Conservation (phyloP, 805 yeast genomes). For the Ogataea ganodermae region DNA sequence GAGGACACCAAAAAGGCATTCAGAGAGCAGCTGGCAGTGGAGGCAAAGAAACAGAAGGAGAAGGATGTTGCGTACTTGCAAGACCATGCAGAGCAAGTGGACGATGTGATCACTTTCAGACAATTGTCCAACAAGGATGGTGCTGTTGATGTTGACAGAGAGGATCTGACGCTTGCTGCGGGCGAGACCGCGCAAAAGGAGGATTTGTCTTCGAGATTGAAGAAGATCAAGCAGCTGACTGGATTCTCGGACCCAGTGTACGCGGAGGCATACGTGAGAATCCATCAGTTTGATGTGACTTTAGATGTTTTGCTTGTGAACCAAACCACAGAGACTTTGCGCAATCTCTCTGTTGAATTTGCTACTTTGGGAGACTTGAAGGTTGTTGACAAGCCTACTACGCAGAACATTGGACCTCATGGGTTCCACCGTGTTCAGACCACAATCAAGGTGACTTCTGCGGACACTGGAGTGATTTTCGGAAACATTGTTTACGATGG, state of each 20-base stretch:
- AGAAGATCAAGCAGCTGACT: slow-evolving; percentile 89
- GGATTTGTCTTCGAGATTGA: slow-evolving; percentile 73
- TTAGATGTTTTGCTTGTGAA: slow-evolving; percentile 91
- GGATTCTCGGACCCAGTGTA: slow-evolving; percentile 98
- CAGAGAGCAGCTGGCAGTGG: slow-evolving; percentile 63
- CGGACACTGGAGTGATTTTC: slow-evolving; percentile 96
- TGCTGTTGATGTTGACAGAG: slow-evolving; percentile 48
- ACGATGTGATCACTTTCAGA: slow-evolving; percentile 76
- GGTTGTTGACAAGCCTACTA: slow-evolving; percentile 86
- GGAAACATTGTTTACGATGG: slow-evolving; percentile 98
- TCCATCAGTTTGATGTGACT: slow-evolving; percentile 95
- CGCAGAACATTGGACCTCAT: slow-evolving; percentile 94
- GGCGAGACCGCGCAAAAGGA: slow-evolving; percentile 53
- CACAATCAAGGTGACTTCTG: slow-evolving; percentile 91
- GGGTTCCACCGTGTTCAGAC: slow-evolving; percentile 90
- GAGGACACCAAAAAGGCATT: slow-evolving; percentile 88
- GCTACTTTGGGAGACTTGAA: slow-evolving; percentile 95
- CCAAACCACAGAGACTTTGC: slow-evolving; percentile 88
- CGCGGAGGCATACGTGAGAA: slow-evolving; percentile 94
- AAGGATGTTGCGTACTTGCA: slow-evolving; percentile 57
- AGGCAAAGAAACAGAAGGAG: slow-evolving; percentile 59
- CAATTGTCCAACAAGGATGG: slow-evolving; percentile 59
- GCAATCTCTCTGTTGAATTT: slow-evolving; percentile 90
- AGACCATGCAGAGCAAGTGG: slow-evolving; percentile 72
- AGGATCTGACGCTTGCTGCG: slow-evolving; percentile 61